A percentile compares a stretch with the other conserved stretches of the same genome.
phyloP scores from a whole-genome alignment of 768 basidiomycete genomes.

The Leccinum subgranulosum region DNA sequence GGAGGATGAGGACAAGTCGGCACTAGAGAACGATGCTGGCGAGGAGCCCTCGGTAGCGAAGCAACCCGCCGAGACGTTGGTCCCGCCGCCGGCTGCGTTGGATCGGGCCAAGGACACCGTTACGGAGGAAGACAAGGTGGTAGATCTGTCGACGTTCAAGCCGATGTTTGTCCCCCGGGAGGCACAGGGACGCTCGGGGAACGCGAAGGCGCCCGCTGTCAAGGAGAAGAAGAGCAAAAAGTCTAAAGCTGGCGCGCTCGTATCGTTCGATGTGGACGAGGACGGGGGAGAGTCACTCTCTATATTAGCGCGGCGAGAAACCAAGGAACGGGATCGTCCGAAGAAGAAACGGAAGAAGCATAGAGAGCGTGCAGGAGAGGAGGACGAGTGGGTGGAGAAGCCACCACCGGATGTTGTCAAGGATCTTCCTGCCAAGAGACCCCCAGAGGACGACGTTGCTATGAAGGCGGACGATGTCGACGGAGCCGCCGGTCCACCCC shows the following conservation, averaged over 20 bases:
- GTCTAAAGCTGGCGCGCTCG: slow-evolving; percentile 43
- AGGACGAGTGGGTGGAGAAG: slow-evolving; percentile 66
- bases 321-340: slow-evolving; percentile 34
- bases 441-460: slow-evolving; percentile 7
- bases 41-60: slow-evolving; percentile 4
- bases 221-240: slow-evolving; percentile 53
- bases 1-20: slow-evolving; percentile 28
- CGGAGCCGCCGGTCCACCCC: slow-evolving; percentile 20
- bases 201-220: slow-evolving; percentile 38
- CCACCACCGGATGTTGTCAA: slow-evolving; percentile 50
- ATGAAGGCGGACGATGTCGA: slow-evolving; percentile 16
- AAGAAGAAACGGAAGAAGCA: slow-evolving; percentile 44
- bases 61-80: not conserved
- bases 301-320: slow-evolving; percentile 29
- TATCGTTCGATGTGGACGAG: slow-evolving; percentile 80
- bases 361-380: slow-evolving; percentile 44
- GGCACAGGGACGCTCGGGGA: slow-evolving; percentile 38
- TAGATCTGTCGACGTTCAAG: slow-evolving; percentile 75
- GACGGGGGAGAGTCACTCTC: slow-evolving; percentile 42
- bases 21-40: slow-evolving; percentile 2
- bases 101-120: not conserved
- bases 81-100: not conserved
- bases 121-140: slow-evolving; percentile 16
- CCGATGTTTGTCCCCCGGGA: slow-evolving; percentile 76
- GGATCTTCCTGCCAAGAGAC: slow-evolving; percentile 23